Evolutionary conservation across 176 grass and related monocot genomes (phyloP), one percentile per base, ranked within the genome.

Genomic region (Panicum miliaceum): DNA sequence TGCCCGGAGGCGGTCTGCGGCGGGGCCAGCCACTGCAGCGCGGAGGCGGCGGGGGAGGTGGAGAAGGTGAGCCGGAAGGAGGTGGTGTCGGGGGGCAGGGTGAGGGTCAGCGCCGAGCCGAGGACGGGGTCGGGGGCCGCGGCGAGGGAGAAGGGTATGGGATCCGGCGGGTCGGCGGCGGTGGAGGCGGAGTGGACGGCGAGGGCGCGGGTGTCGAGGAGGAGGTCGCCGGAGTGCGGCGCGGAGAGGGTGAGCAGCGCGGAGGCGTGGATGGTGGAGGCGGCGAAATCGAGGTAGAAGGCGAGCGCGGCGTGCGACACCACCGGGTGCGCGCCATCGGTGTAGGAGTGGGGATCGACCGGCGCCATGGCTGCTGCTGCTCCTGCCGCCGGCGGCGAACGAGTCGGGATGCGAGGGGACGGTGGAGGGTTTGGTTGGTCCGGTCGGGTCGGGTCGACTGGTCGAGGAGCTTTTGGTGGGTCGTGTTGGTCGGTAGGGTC

Each of bases 331-430:
- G 69, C 85, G n/a, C 61, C 84, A 22, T 97, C 92, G 6, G 93
- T 84, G 87, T 89, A 98, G 65, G 96, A 98, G 85, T 98, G 93
- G 19, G 96, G 93, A 80, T 98, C 96, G n/a, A 98, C 35, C 43
- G 91, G 96, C 50, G 87, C 91, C 96, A 98, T 98, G 65, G 87
- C 83, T 71, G 77, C 76, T 75, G 1, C 71, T 53, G n/a, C 75
- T 29, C 11, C 75, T 3, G 40, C 46, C 40, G 69, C 16, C 53
- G 19, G 53, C 53, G 74, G 37, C n/a, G 56, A 34, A 11, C 78
- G 8, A 19, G 23, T 47, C 15, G 50, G 32, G 81, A 16, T 9
- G 22, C n/a, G 34, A 8, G 15, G 57, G 45, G 53, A n/a, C 18
- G 20, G 52, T 18, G 29, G 7, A 20, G 12, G 34, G 64, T 40